phyloP scores from a whole-genome alignment of 345 rosid genomes.

The Eucalyptus microcorys region DNA sequence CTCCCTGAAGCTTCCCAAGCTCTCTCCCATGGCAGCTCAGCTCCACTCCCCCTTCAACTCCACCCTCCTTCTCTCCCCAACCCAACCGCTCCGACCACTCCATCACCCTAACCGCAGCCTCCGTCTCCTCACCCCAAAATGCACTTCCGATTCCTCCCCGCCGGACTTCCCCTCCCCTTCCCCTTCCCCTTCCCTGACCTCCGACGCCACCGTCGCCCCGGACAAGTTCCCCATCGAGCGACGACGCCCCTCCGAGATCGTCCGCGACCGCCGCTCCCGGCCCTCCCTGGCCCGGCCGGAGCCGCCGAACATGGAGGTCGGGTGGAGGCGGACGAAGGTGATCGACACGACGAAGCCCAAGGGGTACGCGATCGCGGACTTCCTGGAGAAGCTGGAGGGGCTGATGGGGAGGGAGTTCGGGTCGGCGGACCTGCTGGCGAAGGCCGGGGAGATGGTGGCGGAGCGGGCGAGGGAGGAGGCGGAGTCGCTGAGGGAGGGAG shows the following conservation, averaged over 20 bases:
- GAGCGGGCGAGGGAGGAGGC: conserved; percentile 93
- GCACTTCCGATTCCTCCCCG: background rate
- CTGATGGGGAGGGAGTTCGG: conserved; percentile 76
- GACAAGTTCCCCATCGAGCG: conserved; percentile 64
- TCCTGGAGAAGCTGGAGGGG: conserved; percentile 57
- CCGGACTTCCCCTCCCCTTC: background rate
- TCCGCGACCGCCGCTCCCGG: conserved; percentile 28
- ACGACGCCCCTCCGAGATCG: conserved; percentile 55
- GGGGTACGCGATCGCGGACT: conserved; percentile 79
- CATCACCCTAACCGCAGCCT: background rate
- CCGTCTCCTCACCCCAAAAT: background rate
- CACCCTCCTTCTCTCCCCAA: background rate
- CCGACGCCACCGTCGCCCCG: conserved; percentile 30
- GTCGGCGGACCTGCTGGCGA: conserved; percentile 59
- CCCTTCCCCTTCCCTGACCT: conserved; percentile 19
- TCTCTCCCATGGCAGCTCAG: background rate
- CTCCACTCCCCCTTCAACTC: background rate
- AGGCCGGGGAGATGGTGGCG: conserved; percentile 74
- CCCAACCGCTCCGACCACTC: background rate
- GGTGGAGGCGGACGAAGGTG: conserved; percentile 75
- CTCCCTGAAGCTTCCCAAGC: background rate
- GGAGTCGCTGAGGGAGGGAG: conserved; percentile 66
- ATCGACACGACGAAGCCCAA: conserved; percentile 60
- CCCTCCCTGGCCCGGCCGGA: conserved; percentile 26
- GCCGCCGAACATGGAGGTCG: conserved; percentile 76